phyloP scores from a whole-genome alignment of 129 eudicot species.

The Escallonia herrerae region DNA sequence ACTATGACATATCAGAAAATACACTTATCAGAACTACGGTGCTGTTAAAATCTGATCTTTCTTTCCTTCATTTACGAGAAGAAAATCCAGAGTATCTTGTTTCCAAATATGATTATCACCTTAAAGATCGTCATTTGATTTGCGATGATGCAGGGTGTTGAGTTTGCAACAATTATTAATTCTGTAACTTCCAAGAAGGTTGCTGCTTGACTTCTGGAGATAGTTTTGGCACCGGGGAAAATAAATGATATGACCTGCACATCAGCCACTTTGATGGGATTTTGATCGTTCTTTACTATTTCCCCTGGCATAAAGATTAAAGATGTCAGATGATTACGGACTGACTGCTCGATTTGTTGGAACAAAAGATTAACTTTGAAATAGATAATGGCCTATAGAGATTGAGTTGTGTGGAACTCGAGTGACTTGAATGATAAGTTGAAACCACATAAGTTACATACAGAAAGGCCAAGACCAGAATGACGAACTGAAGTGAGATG shows the following conservation, averaged over 20 bases:
- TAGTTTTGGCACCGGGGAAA: constrained; percentile 22
- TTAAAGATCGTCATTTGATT: not conserved
- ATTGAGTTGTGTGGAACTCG: too few species aligned
- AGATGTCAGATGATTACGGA: not conserved
- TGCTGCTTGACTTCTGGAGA: constrained; percentile 59
- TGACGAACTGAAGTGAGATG: too few species aligned
- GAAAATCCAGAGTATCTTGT: too few species aligned
- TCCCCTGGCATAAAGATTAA: not conserved
- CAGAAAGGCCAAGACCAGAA: too few species aligned
- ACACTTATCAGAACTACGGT: too few species aligned
- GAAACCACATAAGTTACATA: too few species aligned
- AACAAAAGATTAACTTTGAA: not conserved
- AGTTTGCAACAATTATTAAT: constrained; percentile 86
- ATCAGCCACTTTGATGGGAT: constrained; percentile 20
- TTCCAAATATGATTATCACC: too few species aligned
- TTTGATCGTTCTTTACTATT: constrained; percentile 9
- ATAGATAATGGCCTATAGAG: not conserved
- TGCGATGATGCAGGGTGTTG: constrained; percentile 63
- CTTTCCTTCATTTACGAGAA: too few species aligned
- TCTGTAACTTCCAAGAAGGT: constrained; percentile 93
- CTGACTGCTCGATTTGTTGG: not conserved
- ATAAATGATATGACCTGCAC: constrained; percentile 9
- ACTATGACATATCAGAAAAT: too few species aligned
- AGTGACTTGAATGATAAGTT: too few species aligned
- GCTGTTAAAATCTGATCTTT: too few species aligned